Base-by-base conservation (phyloP, 352 stramenopile species). In the Pythium graminicola region DNA sequence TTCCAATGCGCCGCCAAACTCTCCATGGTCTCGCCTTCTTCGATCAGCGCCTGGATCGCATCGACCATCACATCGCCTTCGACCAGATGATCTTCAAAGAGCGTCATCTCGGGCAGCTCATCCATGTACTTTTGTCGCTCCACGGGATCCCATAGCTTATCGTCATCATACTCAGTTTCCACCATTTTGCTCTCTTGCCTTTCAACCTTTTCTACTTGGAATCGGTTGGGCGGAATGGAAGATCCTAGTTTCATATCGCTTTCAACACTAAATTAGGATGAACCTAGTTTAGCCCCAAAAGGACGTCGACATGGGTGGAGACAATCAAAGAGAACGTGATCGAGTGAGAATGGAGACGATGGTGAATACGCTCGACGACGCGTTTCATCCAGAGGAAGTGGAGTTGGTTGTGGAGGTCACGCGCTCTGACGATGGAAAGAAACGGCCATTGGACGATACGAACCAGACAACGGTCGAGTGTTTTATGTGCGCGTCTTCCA, bases 71-170 rank as follows among this genome's bases (percentile, higher is more conserved):
- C 70, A 57, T 94, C 83, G 50, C 80, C 81, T 45, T 92, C 81
- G 41, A 94, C 72, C 55, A 94, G 58, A 57, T 94, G 83, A 64
- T 94, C 83, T 41, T 94, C 83, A 50, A 94, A 94, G 26, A 94
- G 69, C 54, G 83, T 82, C 83, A 94, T 92, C 27, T 94, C 83
- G 9, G 83, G 79, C 54, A 94, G 61, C 36, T 72, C 66, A 26
- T 94, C 83, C 65, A 94, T 85, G 67, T 94, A 94, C 53, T 76
- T 75, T 60, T 94, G 83, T 26, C 83, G 81, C 62, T 78, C 63
- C 28, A 50, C 66, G n/a, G 80, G 73, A 50, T 85, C 76, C 83
- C 83, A 94, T 38, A 86, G 60, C 66, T 92, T 89, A 70, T 74
- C 85, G 72, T 92, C 81, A 67, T 90, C 79, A 60, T 87, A 86